Base-by-base conservation (phyloP, 306 rosid genomes). In the Fragaria ananassa region DNA sequence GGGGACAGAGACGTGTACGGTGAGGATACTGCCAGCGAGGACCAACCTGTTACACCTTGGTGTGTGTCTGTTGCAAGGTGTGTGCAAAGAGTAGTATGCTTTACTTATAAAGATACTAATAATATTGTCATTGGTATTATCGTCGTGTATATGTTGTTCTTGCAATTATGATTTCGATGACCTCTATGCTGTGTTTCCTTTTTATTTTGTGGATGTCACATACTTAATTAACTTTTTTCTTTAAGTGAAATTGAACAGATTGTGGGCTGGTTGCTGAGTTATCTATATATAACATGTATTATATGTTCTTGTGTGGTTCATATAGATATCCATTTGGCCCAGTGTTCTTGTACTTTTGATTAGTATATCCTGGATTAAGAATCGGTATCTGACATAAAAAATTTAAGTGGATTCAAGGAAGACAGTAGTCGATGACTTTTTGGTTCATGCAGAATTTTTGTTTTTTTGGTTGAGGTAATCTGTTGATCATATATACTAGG, bases 11-110 rank as follows among this genome's bases (percentile, higher is more conserved):
- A 94, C 10, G 90, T 81, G 23, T 90, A 90, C 35, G 91, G 88
- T 31, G 94, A 91, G 42, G 96, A 90, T 68, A 78, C 66, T 46
- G 96, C 97, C 83, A 84, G 93, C 13, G 93, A 90, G 83, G 97
- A 92, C 44, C 93, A 87, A 77, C 19, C 64, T 61, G 82, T 95
- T 74, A 95, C 98, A 8, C 98, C 98, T 10, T 95, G 98, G 98
- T 86, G 80, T 81, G 71, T 90, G 61, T 90, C 97, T 58, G 93
- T 95, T 76, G 97, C 98, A 1, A 89, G 97, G 98, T 95, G 71
- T 71, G 81, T 14, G 35, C 49, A 57, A 7, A 73, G 47, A 44
- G 47, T 34, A 29, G 6, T 27, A 34, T 35, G 18, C 63, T 11
- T 60, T 27, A 8, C 21, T 63, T 18, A 11, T 19, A 47, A 13